These are phyloP conservation scores for Kurtzmaniella fragi DNA, from an alignment of 805 yeast species.

Conservation along the genomic window DNA sequence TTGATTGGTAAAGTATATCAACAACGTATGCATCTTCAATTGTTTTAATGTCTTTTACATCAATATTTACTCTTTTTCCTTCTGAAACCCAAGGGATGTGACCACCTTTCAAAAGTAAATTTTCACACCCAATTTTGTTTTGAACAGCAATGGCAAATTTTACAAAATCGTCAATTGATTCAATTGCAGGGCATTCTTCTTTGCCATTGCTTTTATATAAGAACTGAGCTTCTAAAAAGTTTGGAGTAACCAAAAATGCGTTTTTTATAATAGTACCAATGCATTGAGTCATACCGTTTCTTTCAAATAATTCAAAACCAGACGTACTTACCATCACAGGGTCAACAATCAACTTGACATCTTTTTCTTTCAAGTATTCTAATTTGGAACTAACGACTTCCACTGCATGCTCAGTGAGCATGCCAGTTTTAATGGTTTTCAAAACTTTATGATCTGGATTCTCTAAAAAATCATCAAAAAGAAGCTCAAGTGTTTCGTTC, in stretches of 20 bases:
- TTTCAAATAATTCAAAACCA: constrained; percentile 55
- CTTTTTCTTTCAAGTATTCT: constrained; percentile 18
- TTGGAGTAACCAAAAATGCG: constrained; percentile 71
- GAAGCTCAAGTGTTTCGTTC: constrained; percentile 44
- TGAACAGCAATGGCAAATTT: constrained; percentile 21
- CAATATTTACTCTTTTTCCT: constrained; percentile 2
- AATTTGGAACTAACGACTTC: constrained; percentile 37
- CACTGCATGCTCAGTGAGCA: constrained; percentile 58
- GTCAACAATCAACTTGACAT: constrained; percentile 54
- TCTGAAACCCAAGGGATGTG: constrained; percentile 47
- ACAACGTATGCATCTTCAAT: constrained; percentile 27
- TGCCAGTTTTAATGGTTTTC: constrained; percentile 74
- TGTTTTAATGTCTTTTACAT: background rate
- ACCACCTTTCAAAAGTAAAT: constrained; percentile 76
- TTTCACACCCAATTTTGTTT: constrained; percentile 33
- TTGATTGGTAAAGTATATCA: constrained; percentile 51
- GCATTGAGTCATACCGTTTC: constrained; percentile 39
- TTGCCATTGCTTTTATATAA: constrained; percentile 26
- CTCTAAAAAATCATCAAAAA: constrained; percentile 51
- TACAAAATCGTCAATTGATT: constrained; percentile 29
- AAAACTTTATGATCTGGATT: constrained; percentile 27
- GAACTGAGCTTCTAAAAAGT: constrained; percentile 57
- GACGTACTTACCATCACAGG: constrained; percentile 85
- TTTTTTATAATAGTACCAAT: constrained; percentile 42
- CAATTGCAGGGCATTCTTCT: constrained; percentile 8